phyloP scores from a whole-genome alignment of 306 rosid species.

The Arachis stenosperma region DNA sequence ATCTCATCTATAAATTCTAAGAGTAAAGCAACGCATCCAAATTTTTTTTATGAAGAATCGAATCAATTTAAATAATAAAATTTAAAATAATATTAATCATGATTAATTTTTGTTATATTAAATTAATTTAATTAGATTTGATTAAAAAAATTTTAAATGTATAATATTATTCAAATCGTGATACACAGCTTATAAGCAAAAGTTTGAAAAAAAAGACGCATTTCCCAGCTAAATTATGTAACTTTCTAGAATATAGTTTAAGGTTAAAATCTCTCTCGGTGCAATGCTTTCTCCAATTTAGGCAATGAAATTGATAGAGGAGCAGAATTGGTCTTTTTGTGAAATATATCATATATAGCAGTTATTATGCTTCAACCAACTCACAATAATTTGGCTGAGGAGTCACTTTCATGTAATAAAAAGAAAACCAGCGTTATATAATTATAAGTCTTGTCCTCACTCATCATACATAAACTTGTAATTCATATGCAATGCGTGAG shows the following conservation, averaged over 20 bases:
- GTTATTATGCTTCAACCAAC: slow-evolving; percentile 11
- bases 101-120: no score
- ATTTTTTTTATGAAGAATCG: no score
- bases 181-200: background rate
- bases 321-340: background rate
- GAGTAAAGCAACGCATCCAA: no score
- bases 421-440: background rate
- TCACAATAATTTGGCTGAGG: background rate
- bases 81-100: no score
- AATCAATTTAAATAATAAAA: no score
- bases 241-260: slow-evolving; percentile 5
- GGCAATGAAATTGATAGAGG: background rate
- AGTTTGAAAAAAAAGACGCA: slow-evolving; percentile 13
- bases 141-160: no score
- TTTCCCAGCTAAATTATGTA: background rate
- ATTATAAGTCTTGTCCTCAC: background rate
- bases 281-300: background rate
- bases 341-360: background rate
- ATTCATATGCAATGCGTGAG: background rate
- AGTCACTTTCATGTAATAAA: slow-evolving; percentile 7
- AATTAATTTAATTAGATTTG: no score
- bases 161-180: background rate
- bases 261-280: background rate
- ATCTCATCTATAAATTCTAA: background rate
- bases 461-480: background rate